These are phyloP conservation scores for Wickerhamiella cacticola DNA, from an alignment of 805 yeast genomes.

Conservation along the genomic window DNA sequence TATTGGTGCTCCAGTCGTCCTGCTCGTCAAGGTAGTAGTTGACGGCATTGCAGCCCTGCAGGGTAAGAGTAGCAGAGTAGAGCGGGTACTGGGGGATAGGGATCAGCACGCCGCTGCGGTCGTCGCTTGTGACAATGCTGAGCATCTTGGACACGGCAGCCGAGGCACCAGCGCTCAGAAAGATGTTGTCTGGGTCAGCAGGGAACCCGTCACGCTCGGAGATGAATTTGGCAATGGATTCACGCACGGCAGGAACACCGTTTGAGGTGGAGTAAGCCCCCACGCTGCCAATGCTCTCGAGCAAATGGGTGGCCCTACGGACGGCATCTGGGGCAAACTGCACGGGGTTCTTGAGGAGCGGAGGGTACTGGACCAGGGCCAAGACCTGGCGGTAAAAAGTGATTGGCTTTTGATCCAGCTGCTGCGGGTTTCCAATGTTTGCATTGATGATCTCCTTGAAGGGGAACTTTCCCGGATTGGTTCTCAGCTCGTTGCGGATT, in stretches of 20 bases:
- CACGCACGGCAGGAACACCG: constrained; percentile 62
- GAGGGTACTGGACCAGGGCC: constrained; percentile 77
- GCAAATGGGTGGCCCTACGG: constrained; percentile 51
- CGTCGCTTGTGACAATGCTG: constrained; percentile 49
- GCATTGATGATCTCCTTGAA: constrained; percentile 72
- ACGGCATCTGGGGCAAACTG: constrained; percentile 46
- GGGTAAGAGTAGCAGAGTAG: constrained; percentile 86
- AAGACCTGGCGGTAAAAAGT: constrained; percentile 92
- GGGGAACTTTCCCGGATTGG: constrained; percentile 53
- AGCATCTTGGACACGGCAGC: constrained; percentile 77
- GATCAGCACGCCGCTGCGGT: constrained; percentile 64
- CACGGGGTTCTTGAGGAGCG: constrained; percentile 35
- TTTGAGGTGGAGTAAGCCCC: constrained; percentile 96
- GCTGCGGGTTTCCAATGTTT: constrained; percentile 97
- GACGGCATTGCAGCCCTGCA: constrained; percentile 69
- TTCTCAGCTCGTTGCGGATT: constrained; percentile 43
- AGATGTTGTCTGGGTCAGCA: constrained; percentile 60
- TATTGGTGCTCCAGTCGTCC: constrained; percentile 72
- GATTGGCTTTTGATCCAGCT: constrained; percentile 83
- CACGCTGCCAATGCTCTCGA: constrained; percentile 59
- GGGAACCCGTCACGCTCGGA: constrained; percentile 61
- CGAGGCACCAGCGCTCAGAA: constrained; percentile 88
- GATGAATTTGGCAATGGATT: constrained; percentile 74
- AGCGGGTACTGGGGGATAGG: constrained; percentile 98
- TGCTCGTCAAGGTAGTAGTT: constrained; percentile 80